Base-by-base conservation (phyloP, 306 rosid species). In the Vicia faba region DNA sequence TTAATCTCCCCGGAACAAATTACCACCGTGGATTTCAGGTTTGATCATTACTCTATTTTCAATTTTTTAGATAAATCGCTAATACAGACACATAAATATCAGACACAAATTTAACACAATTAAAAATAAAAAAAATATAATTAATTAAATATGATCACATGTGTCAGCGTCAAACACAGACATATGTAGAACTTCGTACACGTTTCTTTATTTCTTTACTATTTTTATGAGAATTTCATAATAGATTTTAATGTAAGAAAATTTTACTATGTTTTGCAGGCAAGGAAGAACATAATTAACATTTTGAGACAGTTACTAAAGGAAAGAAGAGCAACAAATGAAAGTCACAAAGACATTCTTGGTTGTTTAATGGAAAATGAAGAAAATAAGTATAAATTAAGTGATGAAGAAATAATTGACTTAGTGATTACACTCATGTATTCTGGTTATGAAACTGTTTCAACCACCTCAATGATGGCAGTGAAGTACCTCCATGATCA, bases 391-490 rank as follows among this genome's bases (percentile, higher is more conserved):
- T 71, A 89, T 76, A 76, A 79, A 61, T 78, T 90, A 11, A 79
- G 58, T 41, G 96, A 95, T 63, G 97, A 88, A 76, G 97, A 95
- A 63, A 81, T 95, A 33, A 85, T 95, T 45, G 99, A 95, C 87
- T 84, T 79, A 16, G 77, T 95, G 5, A 85, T 95, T 14, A 86
- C 97, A 8, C 66, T 95, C 19, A 75, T 95, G 68, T 90, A 95
- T 71, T 95, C 99, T 41, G 99, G 99, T 3, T 95, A 88, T 64
- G 99, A 95, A 83, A 95, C 99, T 55, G 97, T 95, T 75, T 95
- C 99, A 15, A 88, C 99, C 0, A 95, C 99, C 12, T 84, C 99
- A n/a, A 95, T 95, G 99, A 95, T 95, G 99, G 96, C 96, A 19
- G 85, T 95, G 14, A 95, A 95, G 74, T 90, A 83, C 59, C 95